Base-by-base conservation (phyloP, 192 early-diverging fungal species). In the Paraglomus occultum region DNA sequence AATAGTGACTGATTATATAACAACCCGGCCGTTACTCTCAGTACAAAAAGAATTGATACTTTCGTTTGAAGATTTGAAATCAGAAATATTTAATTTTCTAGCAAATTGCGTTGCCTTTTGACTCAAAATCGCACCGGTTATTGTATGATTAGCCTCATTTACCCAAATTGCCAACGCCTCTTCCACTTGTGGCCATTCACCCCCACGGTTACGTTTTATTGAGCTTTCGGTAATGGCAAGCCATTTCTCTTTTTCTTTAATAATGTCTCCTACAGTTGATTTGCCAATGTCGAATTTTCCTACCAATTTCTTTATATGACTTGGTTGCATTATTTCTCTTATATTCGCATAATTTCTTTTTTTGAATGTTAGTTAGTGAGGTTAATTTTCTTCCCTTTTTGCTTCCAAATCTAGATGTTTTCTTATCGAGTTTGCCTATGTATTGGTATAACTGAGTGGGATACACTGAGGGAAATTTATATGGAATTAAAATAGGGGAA, bases 21-120 rank as follows among this genome's bases (percentile, higher is more conserved):
- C n/a, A n/a, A n/a, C n/a, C n/a, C n/a, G n/a, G n/a, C n/a, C n/a
- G n/a, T n/a, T n/a, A n/a, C n/a, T n/a, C n/a, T n/a, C n/a, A n/a
- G n/a, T n/a, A n/a, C n/a, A n/a, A n/a, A n/a, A n/a, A n/a, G n/a
- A n/a, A n/a, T n/a, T n/a, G n/a, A n/a, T n/a, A n/a, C n/a, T n/a
- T n/a, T n/a, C n/a, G n/a, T 8, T 20, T 5, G 44, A 63, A 48
- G 15, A 12, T 14, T 63, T 14, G 49, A 63, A 63, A 63, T 63
- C 45, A 63, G 45, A 31, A 47, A 63, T 63, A 17, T 8, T 6
- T 38, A 63, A 47, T 6, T 63, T 14, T 20, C 18, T 38, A 10
- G 61, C 46, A 48, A 63, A 63, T 48, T 22, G 49, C 22, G 22
- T 63, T 63, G 61, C 61, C 22, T 63, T 63, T 47, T n/a, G 18